Conservation (phyloP, 2,329 filamentous ascomycete species). For the Sporothrix globosa region DNA sequence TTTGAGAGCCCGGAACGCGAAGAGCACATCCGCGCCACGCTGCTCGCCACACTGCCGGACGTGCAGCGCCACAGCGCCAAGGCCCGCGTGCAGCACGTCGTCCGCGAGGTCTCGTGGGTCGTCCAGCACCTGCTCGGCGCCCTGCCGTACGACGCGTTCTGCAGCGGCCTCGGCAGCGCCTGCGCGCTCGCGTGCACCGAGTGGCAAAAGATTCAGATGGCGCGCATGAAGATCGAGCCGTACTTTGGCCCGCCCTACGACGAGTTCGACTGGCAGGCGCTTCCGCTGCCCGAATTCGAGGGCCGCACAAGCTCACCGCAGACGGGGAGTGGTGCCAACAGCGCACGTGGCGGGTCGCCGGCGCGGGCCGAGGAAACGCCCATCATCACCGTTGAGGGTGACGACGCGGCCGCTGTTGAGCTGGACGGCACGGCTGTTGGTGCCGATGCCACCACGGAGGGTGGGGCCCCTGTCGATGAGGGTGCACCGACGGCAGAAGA, state of each 20-base stretch:
- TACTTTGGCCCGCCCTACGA: conserved; percentile 46
- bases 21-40: conserved; percentile 42
- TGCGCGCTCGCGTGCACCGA: conserved; percentile 42
- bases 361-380: conserved; percentile 19
- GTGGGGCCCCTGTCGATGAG: neutral
- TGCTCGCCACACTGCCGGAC: conserved; percentile 42
- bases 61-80: conserved; percentile 40
- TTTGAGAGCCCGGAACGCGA: conserved; percentile 42
- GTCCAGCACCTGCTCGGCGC: conserved; percentile 44
- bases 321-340: neutral
- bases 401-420: neutral
- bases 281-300: conserved; percentile 43
- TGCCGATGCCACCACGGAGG: neutral
- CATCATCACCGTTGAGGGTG: neutral
- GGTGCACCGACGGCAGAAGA: neutral
- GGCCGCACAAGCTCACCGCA: conserved; percentile 16
- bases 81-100: conserved; percentile 42
- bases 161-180: conserved; percentile 39
- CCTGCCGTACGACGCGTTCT: conserved; percentile 43
- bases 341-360: conserved; percentile 16
- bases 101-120: conserved; percentile 44
- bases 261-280: conserved; percentile 45
- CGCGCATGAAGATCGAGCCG: conserved; percentile 44
- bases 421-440: conserved; percentile 28
- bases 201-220: conserved; percentile 43